Evolutionary conservation across 768 basidiomycete genomes (phyloP), one percentile per base, ranked within the genome.

Genomic region (Boletus tomentosulus): DNA sequence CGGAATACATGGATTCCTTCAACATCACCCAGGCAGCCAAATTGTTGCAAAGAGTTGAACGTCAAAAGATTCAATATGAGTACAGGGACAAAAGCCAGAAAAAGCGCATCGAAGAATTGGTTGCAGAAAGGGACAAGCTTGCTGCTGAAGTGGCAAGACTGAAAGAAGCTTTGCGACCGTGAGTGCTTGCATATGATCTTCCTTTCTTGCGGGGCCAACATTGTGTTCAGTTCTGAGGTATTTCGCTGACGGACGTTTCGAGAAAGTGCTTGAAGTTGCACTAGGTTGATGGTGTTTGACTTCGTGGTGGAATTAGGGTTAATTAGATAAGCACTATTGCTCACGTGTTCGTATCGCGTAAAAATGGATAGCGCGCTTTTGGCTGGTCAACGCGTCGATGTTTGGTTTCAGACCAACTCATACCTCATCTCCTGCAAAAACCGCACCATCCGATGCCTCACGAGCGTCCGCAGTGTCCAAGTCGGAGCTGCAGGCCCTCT

Each of bases 401-500:
- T 67, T 71, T 56, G 69, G 66, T 3, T 80, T 81, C 60, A 74
- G 70, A 48, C 80, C 81, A 11, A 66, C 71, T 16, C 74, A 76
- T 46, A 73, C 78, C 15, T 81, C 81, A 28, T 75, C 80, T 37
- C 78, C 78, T 19, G 65, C 72, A 4, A 73, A 70, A 22, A 58
- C 71, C n/a, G 47, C 58, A 42, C 43, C 50, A 7, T 60, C 66
- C 0, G 77, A 80, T 58, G 60, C 73, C 15, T 78, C 79, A 43
- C 71, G 74, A 38, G 62, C 69, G 4, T 78, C 76, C 45, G 64
- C 69, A 24, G 57, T 67, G 28, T 74, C 80, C 2, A 70, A 50
- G 54, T 74, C 77, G 4, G 84, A 85, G 64, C 70, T 86, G 59
- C 76, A 58, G 64, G 71, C 61, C 35, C 75, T 89, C 27, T 70